Percentiles rank a stretch among this genome's conserved stretches.
phyloP scores from a whole-genome alignment of 2,329 filamentous ascomycete species.

The Alternaria ventricosa region DNA sequence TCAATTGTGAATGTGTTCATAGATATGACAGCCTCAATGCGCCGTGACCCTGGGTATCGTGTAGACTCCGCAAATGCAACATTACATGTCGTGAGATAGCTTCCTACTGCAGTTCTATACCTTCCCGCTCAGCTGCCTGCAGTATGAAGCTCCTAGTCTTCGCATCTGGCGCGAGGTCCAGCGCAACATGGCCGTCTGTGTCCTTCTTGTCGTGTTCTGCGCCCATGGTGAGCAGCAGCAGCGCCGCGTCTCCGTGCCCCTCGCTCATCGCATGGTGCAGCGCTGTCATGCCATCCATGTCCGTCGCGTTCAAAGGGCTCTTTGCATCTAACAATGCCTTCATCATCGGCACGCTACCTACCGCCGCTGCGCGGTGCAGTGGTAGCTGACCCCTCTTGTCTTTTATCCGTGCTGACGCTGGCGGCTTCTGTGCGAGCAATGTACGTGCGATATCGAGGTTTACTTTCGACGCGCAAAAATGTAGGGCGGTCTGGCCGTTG shows the following conservation, averaged over 20 bases:
- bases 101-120: slow-evolving; percentile 66
- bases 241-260: slow-evolving; percentile 78
- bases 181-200: slow-evolving; percentile 70
- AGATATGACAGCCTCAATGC: background rate
- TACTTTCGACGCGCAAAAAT: slow-evolving; percentile 89
- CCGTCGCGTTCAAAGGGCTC: slow-evolving; percentile 83
- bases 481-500: slow-evolving; percentile 79
- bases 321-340: slow-evolving; percentile 77
- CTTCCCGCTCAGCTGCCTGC: slow-evolving; percentile 81
- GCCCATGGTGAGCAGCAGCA: slow-evolving; percentile 82
- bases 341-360: slow-evolving; percentile 87
- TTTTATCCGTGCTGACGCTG: slow-evolving; percentile 77
- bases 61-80: slow-evolving; percentile 14
- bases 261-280: slow-evolving; percentile 86
- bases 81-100: background rate
- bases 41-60: slow-evolving; percentile 20
- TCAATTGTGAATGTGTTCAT: background rate
- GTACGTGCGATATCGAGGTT: slow-evolving; percentile 81
- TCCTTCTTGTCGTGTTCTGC: slow-evolving; percentile 83
- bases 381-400: slow-evolving; percentile 90
- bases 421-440: slow-evolving; percentile 70
- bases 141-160: slow-evolving; percentile 83
- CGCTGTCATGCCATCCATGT: slow-evolving; percentile 83
- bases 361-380: slow-evolving; percentile 88
- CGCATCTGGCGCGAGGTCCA: slow-evolving; percentile 84